phyloP scores from a whole-genome alignment of 225 moss, liverwort and hornwort species.

The Marchantia polymorpha region DNA sequence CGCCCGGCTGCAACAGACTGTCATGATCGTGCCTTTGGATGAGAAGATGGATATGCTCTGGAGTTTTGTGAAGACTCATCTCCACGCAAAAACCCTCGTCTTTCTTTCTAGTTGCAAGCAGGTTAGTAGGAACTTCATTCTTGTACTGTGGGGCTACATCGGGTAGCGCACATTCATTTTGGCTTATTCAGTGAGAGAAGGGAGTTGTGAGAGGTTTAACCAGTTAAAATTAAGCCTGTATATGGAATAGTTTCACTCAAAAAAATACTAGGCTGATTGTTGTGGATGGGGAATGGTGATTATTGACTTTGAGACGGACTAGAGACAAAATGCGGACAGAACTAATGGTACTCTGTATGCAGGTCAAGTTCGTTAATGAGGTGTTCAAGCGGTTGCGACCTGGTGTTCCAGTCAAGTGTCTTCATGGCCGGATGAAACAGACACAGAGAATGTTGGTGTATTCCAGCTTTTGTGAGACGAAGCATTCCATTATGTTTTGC shows the following conservation, averaged over 20 bases:
- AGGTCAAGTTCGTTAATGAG: slow-evolving; percentile 94
- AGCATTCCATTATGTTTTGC: slow-evolving; percentile 79
- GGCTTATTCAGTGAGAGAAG: too few species aligned
- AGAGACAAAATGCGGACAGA: too few species aligned
- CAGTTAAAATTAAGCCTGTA: too few species aligned
- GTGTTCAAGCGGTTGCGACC: slow-evolving; percentile 80
- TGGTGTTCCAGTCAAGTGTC: slow-evolving; percentile 80
- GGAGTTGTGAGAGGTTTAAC: too few species aligned
- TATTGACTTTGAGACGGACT: neutral
- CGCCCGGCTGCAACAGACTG: slow-evolving; percentile 79
- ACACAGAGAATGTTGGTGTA: slow-evolving; percentile 74
- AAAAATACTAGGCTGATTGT: too few species aligned
- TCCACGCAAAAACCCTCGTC: slow-evolving; percentile 79
- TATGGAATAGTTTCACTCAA: too few species aligned
- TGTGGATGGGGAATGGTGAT: too few species aligned
- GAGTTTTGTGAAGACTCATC: slow-evolving; percentile 95
- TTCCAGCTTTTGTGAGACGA: slow-evolving; percentile 74
- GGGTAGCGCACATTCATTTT: too few species aligned
- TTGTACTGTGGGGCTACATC: neutral
- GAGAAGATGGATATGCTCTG: slow-evolving; percentile 93
- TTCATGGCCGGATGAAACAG: slow-evolving; percentile 98
- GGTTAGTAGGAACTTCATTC: slow-evolving; percentile 32
- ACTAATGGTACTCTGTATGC: neutral
- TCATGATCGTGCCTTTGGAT: slow-evolving; percentile 84
- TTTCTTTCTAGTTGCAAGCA: slow-evolving; percentile 97